These are phyloP conservation scores for Fusarium mundagurra DNA, from an alignment of 2,329 filamentous ascomycete genomes.

Conservation along the genomic window DNA sequence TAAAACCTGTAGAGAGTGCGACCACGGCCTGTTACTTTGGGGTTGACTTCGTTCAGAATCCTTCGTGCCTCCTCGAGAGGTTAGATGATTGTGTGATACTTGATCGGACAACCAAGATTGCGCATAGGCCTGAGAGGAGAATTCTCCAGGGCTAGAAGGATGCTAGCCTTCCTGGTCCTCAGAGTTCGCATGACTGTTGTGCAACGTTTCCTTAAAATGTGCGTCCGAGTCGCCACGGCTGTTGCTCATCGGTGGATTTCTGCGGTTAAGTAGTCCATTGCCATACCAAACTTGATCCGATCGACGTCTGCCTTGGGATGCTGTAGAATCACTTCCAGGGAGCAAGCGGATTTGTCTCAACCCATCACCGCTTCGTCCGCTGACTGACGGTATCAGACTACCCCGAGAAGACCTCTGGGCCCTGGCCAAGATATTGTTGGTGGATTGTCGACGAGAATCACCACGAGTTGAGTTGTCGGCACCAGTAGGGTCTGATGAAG, in stretches of 20 bases:
- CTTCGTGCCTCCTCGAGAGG: background rate
- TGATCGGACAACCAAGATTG: slow-evolving; percentile 1
- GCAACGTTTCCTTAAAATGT: slow-evolving; percentile 20
- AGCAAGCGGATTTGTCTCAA: slow-evolving; percentile 25
- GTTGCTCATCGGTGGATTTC: slow-evolving; percentile 7
- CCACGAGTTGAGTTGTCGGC: slow-evolving; percentile 1
- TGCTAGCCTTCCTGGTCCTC: slow-evolving; percentile 37
- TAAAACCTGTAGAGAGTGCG: slow-evolving; percentile 29
- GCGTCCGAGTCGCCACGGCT: slow-evolving; percentile 21
- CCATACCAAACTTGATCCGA: slow-evolving; percentile 16
- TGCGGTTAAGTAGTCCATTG: slow-evolving; percentile 10
- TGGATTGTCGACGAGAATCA: slow-evolving; percentile 6
- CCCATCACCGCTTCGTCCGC: background rate
- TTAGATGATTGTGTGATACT: background rate
- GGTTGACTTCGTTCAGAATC: background rate
- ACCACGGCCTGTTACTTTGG: slow-evolving; percentile 16
- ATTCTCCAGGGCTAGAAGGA: slow-evolving; percentile 12
- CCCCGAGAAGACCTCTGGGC: slow-evolving; percentile 1
- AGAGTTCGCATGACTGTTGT: slow-evolving; percentile 12
- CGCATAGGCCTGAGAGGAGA: background rate
- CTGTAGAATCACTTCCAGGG: slow-evolving; percentile 4
- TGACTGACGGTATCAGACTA: background rate
- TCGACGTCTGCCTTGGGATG: slow-evolving; percentile 7
- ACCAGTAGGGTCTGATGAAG: slow-evolving; percentile 36
- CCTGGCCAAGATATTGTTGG: background rate